Evolutionary conservation across 345 rosid species (phyloP).

Genomic region (Lumnitzera racemosa): DNA sequence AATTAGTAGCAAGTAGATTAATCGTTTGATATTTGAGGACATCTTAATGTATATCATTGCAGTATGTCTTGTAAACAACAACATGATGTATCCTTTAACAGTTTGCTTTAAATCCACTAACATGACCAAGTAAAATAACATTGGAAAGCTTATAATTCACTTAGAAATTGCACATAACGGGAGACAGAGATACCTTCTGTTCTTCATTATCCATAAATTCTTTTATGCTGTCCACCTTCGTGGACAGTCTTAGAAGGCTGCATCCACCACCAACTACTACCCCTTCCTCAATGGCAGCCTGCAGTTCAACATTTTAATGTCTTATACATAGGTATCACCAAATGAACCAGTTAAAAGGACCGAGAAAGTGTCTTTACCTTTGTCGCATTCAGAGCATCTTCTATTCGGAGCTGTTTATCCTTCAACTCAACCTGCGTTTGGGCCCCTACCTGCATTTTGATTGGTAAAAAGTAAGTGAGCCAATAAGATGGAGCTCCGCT

Average conservation of each 20-base stretch:
- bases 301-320: constrained; percentile 18
- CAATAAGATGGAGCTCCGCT: no score
- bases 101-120: no score
- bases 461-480: no score
- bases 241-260: constrained; percentile 64
- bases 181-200: constrained; percentile 46
- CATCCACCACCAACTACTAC: constrained; percentile 93
- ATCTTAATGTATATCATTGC: no score
- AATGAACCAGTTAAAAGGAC: neutral
- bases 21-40: no score
- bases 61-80: no score
- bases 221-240: constrained; percentile 63
- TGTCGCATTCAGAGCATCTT: constrained; percentile 94
- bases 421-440: constrained; percentile 84
- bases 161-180: no score
- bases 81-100: no score
- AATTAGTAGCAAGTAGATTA: no score
- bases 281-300: constrained; percentile 98
- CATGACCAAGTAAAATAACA: no score
- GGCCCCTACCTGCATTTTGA: constrained; percentile 65
- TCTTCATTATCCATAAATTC: constrained; percentile 61
- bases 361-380: constrained; percentile 40
- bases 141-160: no score
- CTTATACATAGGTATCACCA: constrained; percentile 2
- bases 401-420: constrained; percentile 79